These are phyloP conservation scores for Blastocystis sp. DNA, from an alignment of 352 stramenopile genomes.

Conservation along the genomic window DNA sequence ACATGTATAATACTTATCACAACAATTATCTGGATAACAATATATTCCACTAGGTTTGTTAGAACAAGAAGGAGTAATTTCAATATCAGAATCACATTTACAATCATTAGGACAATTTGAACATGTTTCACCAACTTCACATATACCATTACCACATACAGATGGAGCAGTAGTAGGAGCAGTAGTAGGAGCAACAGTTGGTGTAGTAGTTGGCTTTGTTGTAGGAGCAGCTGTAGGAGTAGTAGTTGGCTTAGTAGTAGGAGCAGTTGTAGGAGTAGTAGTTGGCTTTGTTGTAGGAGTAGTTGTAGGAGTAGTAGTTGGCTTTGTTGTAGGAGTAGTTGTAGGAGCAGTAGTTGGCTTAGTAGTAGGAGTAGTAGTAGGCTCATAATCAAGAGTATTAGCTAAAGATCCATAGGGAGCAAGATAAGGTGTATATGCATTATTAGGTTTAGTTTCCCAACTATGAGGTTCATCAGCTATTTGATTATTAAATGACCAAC, in stretches of 20 bases:
- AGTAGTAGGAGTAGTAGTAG: constrained; percentile 1
- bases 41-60: background rate
- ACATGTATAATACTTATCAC: constrained; percentile 6
- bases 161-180: too few relatives aligned
- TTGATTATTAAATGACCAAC: constrained; percentile 17
- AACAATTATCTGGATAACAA: constrained; percentile 21
- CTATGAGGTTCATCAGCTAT: constrained; percentile 16
- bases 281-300: too few relatives aligned
- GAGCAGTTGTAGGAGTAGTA: background rate
- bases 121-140: constrained; percentile 17
- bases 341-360: background rate
- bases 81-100: background rate
- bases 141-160: constrained; percentile 20
- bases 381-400: background rate
- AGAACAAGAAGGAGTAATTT: constrained; percentile 8
- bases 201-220: constrained; percentile 10
- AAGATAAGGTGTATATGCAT: background rate
- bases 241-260: constrained; percentile 3
- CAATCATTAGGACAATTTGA: constrained; percentile 26
- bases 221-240: background rate
- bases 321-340: background rate
- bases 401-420: constrained; percentile 11
- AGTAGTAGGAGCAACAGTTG: background rate
- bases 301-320: background rate
- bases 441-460: background rate